Conservation (phyloP, 106 monocot genomes). For the Hemerocallis citrina region DNA sequence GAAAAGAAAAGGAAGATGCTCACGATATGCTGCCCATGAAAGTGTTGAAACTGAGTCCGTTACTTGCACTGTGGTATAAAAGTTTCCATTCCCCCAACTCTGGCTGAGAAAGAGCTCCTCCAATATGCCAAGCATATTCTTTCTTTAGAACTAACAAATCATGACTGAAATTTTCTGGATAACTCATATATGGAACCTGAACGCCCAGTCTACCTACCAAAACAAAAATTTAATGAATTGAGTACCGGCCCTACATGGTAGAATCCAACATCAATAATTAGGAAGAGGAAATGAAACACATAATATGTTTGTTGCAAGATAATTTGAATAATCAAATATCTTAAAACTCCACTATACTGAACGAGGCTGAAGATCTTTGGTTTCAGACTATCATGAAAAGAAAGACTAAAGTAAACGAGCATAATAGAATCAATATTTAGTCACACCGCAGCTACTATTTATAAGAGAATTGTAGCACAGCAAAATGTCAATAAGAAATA, state of each 20-base stretch:
- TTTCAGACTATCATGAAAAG: too few relatives aligned
- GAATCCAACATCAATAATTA: neutral
- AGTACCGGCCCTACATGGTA: neutral
- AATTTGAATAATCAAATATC: neutral
- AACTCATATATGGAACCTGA: slow-evolving; percentile 55
- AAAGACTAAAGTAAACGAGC: too few relatives aligned
- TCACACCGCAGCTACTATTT: neutral
- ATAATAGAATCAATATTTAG: neutral
- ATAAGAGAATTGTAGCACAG: neutral
- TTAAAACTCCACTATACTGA: too few relatives aligned
- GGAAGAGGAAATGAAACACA: neutral
- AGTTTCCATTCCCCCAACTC: slow-evolving; percentile 87
- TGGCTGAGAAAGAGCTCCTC: slow-evolving; percentile 57
- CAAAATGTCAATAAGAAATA: too few relatives aligned
- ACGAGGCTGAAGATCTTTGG: too few relatives aligned
- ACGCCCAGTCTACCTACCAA: slow-evolving; percentile 56
- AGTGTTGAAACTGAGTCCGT: slow-evolving; percentile 95
- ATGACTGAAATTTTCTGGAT: slow-evolving; percentile 42
- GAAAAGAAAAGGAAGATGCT: slow-evolving; percentile 20
- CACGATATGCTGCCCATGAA: slow-evolving; percentile 79
- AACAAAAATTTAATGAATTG: neutral
- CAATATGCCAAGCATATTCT: slow-evolving; percentile 97
- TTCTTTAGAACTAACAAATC: slow-evolving; percentile 47
- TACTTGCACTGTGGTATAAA: slow-evolving; percentile 69
- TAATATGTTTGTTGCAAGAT: neutral